Evolutionary conservation across 2,329 filamentous ascomycete species (phyloP).

Genomic region (Phaeophleospora eucalypticola): DNA sequence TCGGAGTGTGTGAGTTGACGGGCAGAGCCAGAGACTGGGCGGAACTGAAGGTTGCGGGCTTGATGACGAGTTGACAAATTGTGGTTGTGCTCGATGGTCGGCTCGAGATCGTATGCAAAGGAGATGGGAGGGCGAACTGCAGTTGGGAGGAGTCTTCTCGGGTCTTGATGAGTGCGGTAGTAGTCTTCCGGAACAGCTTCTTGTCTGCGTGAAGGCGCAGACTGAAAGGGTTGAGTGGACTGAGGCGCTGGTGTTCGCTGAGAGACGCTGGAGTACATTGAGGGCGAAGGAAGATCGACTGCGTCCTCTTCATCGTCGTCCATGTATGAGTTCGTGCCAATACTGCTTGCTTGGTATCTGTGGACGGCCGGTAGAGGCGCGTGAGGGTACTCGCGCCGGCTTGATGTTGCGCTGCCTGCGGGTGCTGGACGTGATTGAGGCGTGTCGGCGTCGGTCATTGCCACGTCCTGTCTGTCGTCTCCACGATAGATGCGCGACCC

Average conservation of each 20-base stretch:
- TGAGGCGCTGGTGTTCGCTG: neutral
- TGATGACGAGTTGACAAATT: neutral
- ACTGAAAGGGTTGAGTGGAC: neutral
- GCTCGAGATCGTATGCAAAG: conserved; percentile 4
- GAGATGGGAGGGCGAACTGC: neutral
- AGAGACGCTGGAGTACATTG: neutral
- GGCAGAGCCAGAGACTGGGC: neutral
- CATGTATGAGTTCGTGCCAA: conserved; percentile 3
- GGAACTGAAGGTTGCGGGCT: no score
- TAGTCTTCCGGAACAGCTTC: neutral
- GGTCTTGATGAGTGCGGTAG: neutral
- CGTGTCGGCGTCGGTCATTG: neutral
- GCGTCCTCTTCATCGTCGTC: neutral
- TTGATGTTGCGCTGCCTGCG: neutral
- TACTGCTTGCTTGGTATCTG: neutral
- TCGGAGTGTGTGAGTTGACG: neutral
- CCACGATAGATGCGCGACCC: neutral
- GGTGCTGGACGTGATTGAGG: neutral
- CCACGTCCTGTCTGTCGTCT: neutral
- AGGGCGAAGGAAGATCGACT: neutral
- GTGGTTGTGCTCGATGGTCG: neutral
- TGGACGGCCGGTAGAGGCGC: conserved; percentile 1
- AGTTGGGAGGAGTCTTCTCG: conserved; percentile 3
- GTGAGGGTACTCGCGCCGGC: conserved; percentile 2
- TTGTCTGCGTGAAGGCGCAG: neutral